These are phyloP conservation scores for Cutaneotrichosporon dermatis DNA, from an alignment of 1,284 basidiomycete genomes.

Conservation along the genomic window DNA sequence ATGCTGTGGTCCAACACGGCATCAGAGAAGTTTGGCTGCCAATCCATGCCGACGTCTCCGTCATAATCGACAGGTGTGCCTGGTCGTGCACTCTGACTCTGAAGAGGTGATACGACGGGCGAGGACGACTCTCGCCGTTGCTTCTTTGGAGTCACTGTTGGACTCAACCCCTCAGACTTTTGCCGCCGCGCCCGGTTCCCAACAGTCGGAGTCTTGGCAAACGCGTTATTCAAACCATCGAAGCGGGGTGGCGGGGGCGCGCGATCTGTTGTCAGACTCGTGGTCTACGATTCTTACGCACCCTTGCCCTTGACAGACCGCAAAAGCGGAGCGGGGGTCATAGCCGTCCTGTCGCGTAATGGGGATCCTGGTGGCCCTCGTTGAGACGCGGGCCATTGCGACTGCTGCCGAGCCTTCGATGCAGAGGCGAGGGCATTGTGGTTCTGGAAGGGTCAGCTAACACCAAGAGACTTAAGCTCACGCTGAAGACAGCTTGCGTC, in stretches of 20 bases:
- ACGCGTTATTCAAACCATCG: conserved; percentile 34
- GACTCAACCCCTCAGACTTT: conserved; percentile 26
- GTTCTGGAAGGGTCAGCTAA: conserved; percentile 13
- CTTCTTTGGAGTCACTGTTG: conserved; percentile 19
- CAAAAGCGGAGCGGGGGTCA: conserved; percentile 22
- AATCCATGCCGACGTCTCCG: conserved; percentile 12
- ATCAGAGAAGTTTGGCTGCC: conserved; percentile 12
- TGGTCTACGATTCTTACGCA: too few relatives aligned
- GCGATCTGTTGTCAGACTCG: conserved; percentile 6
- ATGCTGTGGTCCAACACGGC: background rate
- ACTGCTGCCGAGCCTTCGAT: conserved; percentile 19
- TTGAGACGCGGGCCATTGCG: conserved; percentile 17
- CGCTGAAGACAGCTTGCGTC: conserved; percentile 42
- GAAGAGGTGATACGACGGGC: conserved; percentile 7
- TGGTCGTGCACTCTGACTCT: conserved; percentile 4
- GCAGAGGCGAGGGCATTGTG: conserved; percentile 20
- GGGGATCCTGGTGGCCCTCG: conserved; percentile 9
- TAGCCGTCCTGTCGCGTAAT: conserved; percentile 7
- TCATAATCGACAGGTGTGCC: background rate
- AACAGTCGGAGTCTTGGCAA: conserved; percentile 25
- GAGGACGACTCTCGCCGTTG: conserved; percentile 1
- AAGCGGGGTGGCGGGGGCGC: conserved; percentile 28
- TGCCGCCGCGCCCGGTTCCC: conserved; percentile 24
- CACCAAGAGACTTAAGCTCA: conserved; percentile 6
- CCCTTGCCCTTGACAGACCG: too few relatives aligned